Percentiles rank a stretch among this genome's conserved stretches.
Evolutionary conservation across 257 asterid species (phyloP).

Genomic region (Solanum etuberosum): DNA sequence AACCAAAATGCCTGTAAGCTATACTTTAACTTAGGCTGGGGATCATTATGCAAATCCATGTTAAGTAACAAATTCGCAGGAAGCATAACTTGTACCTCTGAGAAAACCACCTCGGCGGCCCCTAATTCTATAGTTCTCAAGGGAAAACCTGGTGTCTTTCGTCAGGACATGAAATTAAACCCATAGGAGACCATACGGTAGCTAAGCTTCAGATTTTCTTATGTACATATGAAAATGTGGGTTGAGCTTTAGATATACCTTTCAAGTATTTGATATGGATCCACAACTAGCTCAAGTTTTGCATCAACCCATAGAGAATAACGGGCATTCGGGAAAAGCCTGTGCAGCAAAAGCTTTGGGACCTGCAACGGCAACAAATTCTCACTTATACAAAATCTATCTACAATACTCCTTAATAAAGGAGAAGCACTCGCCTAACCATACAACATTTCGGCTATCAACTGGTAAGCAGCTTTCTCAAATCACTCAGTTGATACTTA

Average conservation of each 20-base stretch:
- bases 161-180: neutral
- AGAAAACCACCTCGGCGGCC: neutral
- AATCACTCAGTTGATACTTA: neutral
- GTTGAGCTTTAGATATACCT: slow-evolving; percentile 32
- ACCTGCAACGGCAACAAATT: slow-evolving; percentile 32
- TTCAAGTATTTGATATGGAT: slow-evolving; percentile 83
- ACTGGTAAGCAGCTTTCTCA: neutral
- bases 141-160: neutral
- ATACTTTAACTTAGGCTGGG: neutral
- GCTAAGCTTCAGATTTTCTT: neutral
- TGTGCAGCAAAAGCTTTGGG: slow-evolving; percentile 83
- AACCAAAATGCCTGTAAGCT: neutral
- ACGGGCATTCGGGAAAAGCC: slow-evolving; percentile 76
- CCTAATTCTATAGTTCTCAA: neutral
- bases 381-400: neutral
- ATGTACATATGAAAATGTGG: neutral
- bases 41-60: neutral
- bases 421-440: neutral
- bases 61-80: neutral
- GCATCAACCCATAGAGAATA: slow-evolving; percentile 95
- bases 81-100: neutral
- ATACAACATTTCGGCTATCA: neutral
- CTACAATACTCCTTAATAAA: neutral
- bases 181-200: neutral
- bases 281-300: slow-evolving; percentile 85